Percentiles rank a stretch among this genome's conserved stretches.
These are phyloP conservation scores for Chaetomium olivaceum DNA, from an alignment of 2,329 filamentous ascomycete genomes.

Conservation along the genomic window DNA sequence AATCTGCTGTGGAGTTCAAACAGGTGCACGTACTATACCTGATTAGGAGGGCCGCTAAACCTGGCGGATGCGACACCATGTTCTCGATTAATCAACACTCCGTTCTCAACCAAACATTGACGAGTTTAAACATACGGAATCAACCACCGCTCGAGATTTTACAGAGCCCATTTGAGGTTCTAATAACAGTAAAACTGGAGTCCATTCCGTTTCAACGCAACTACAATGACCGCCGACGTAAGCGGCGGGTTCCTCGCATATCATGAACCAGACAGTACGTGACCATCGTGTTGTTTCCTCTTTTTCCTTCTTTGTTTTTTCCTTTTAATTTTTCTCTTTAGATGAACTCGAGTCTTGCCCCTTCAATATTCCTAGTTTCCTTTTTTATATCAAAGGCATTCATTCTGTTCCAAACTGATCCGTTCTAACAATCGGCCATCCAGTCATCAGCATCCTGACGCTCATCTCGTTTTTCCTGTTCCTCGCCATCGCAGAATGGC, in stretches of 20 bases:
- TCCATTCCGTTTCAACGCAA: neutral
- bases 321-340: neutral
- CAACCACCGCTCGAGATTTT: neutral
- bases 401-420: too few relatives aligned
- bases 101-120: neutral
- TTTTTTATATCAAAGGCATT: too few relatives aligned
- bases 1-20: too few relatives aligned
- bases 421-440: neutral
- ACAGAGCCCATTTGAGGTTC: neutral
- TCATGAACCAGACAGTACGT: slow-evolving; percentile 41
- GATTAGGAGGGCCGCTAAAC: too few relatives aligned
- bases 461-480: slow-evolving; percentile 49
- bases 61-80: too few relatives aligned
- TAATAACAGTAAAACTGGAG: slow-evolving; percentile 18
- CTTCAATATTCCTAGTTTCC: too few relatives aligned
- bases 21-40: too few relatives aligned
- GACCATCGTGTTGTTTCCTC: neutral
- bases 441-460: slow-evolving; percentile 44
- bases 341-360: neutral
- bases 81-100: too few relatives aligned
- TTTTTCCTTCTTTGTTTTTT: neutral
- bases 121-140: neutral
- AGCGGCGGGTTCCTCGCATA: slow-evolving; percentile 40
- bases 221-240: slow-evolving; percentile 21
- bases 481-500: slow-evolving; percentile 44